Conservation (phyloP, 2,329 filamentous ascomycete genomes). For the Verticillium klebahnii region DNA sequence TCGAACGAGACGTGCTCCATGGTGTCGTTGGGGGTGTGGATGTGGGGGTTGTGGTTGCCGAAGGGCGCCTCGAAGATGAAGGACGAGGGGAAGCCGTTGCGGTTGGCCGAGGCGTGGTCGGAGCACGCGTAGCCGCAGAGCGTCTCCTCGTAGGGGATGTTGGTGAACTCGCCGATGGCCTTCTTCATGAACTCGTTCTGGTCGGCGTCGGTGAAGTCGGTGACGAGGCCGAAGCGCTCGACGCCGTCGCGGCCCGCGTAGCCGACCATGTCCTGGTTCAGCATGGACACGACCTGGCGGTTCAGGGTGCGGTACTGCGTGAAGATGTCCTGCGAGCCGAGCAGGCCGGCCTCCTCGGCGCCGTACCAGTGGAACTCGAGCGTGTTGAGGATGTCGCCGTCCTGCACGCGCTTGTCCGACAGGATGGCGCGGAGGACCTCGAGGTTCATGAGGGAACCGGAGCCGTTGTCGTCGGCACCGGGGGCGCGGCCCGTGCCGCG, state of each 20-base stretch:
- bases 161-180: conserved; percentile 29
- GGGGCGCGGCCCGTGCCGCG: conserved; percentile 67
- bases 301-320: conserved; percentile 26
- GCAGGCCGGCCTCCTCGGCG: conserved; percentile 74
- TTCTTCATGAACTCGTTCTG: conserved; percentile 32
- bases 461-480: conserved; percentile 73
- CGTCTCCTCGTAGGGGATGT: conserved; percentile 38
- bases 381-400: conserved; percentile 64
- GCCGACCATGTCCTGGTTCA: conserved; percentile 41
- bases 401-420: conserved; percentile 54
- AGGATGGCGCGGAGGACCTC: conserved; percentile 72
- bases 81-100: conserved; percentile 60
- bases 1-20: conserved; percentile 64
- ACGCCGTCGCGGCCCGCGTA: conserved; percentile 25
- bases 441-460: conserved; percentile 73
- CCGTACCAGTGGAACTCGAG: conserved; percentile 87
- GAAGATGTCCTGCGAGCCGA: conserved; percentile 60
- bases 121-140: conserved; percentile 57
- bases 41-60: conserved; percentile 60
- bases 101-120: conserved; percentile 64
- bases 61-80: conserved; percentile 61
- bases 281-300: conserved; percentile 33
- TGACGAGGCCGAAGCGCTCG: conserved; percentile 31
- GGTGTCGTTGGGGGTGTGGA: conserved; percentile 69
- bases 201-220: conserved; percentile 30